Base-by-base conservation (phyloP, 2,329 filamentous ascomycete species). In the Cercospora citrullina region DNA sequence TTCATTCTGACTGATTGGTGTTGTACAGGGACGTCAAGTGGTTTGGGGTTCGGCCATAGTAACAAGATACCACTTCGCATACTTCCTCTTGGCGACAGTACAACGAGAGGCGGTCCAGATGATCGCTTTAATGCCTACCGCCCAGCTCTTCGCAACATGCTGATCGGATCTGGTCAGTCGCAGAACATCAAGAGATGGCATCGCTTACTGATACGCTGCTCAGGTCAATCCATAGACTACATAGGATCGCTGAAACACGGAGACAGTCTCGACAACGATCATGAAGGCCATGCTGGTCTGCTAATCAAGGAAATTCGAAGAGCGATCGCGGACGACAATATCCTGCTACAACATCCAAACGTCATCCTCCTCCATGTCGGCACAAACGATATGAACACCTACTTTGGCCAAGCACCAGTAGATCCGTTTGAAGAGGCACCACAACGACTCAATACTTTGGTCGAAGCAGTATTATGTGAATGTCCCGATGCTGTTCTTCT, bases 401-500 rank as follows among this genome's bases (percentile, higher is more conserved):
- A 55, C 18, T 58, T 64, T 10, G 51, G 26, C 16, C 21, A 45
- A 18, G 58, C 65, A 4, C 70, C 72, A 10, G 58, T 72, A 16
- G 72, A 75, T 14, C 67, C 75, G 23, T 72, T 72, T 31, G 65
- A 53, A 0, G 70, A 70, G 23, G 80, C 79, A 4, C 78, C 79
- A 4, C 68, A 72, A 16, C 74, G 78, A n/a, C 70, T 81, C 2
- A 75, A 74, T 3, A 63, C 26, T 4, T 64, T 81, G 21, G 72
- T 81, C 12, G 79, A 80, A 65, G 68, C 74, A 14, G 70, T 81
- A 4, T 60, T 78, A 8, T 59, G 66, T 4, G 63, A 60, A 9
- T 76, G 74, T 58, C 77, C 78, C 0, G 75, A 78, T 60, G 74
- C 79, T 5, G 76, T 75, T 5, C 69, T 81, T 3, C 66, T 82